A percentile compares a stretch with the other conserved stretches of the same genome.
These are phyloP conservation scores for Xanthoconium purpureum DNA, from an alignment of 768 basidiomycete species.

Conservation along the genomic window DNA sequence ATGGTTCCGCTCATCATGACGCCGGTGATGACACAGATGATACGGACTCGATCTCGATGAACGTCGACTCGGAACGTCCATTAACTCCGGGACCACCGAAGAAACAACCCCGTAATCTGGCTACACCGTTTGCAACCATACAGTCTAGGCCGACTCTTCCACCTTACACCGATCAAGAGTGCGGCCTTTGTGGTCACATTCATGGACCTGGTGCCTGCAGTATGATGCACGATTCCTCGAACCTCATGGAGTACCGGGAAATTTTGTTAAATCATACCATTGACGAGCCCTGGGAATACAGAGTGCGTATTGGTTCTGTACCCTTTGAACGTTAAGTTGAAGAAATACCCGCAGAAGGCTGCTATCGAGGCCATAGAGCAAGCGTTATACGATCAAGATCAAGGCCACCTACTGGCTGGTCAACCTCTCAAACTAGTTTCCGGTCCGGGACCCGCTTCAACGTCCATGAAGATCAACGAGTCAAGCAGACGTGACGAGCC, in stretches of 20 bases:
- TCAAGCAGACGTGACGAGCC: not conserved
- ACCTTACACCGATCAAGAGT: constrained; percentile 28
- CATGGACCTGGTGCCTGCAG: constrained; percentile 53
- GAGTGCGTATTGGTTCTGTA: constrained; percentile 42
- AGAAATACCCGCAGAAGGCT: constrained; percentile 41
- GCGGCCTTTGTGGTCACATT: constrained; percentile 58
- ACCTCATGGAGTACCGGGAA: constrained; percentile 66
- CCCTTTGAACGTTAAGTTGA: constrained; percentile 6
- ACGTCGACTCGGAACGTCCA: constrained; percentile 4
- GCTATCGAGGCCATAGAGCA: constrained; percentile 73
- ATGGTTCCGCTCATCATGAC: constrained; percentile 16
- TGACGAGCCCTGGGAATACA: constrained; percentile 62
- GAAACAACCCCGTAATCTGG: constrained; percentile 2
- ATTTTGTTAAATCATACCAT: constrained; percentile 62
- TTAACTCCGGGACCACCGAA: not conserved
- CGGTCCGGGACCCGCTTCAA: constrained; percentile 19
- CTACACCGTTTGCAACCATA: not conserved
- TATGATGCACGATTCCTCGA: constrained; percentile 64
- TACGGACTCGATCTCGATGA: constrained; percentile 28
- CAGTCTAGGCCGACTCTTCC: constrained; percentile 2
- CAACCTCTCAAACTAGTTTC: constrained; percentile 62
- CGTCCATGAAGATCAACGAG: constrained; percentile 11
- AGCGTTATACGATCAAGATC: constrained; percentile 53
- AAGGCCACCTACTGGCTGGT: constrained; percentile 52
- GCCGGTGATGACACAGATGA: constrained; percentile 24